Conservation (phyloP, 1,284 basidiomycete species). For the Kwoniella shivajii region DNA sequence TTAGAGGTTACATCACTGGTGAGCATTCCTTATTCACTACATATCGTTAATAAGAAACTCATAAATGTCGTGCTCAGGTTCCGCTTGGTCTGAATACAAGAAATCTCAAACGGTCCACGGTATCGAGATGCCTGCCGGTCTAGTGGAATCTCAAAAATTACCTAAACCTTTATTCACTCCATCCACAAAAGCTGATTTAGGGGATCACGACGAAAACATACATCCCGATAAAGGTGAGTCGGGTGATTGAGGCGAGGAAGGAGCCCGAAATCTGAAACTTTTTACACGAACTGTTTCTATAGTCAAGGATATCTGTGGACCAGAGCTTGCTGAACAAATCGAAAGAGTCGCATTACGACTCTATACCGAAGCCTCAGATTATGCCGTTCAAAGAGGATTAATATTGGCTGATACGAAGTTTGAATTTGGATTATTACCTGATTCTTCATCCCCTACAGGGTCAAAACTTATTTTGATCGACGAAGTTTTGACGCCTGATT, state of each 20-base stretch:
- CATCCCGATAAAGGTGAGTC: constrained; percentile 78
- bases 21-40: constrained; percentile 25
- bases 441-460: constrained; percentile 27
- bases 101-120: constrained; percentile 86
- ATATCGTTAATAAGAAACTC: not conserved
- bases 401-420: constrained; percentile 96
- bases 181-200: constrained; percentile 94
- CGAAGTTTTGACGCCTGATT: constrained; percentile 95
- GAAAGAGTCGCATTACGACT: constrained; percentile 50
- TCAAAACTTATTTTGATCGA: constrained; percentile 84
- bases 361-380: constrained; percentile 69
- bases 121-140: constrained; percentile 70
- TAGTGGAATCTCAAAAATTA: constrained; percentile 84
- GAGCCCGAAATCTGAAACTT: not conserved
- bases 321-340: constrained; percentile 51
- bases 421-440: constrained; percentile 72
- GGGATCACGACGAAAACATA: constrained; percentile 96
- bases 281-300: not conserved
- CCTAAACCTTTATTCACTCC: constrained; percentile 90
- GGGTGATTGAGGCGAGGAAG: not conserved
- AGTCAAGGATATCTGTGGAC: constrained; percentile 56
- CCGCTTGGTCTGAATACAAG: constrained; percentile 94
- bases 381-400: constrained; percentile 78
- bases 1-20: constrained; percentile 95
- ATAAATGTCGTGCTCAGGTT: constrained; percentile 62